phyloP scores from a whole-genome alignment of 2,329 filamentous ascomycete genomes.

The Aspergillus felis region DNA sequence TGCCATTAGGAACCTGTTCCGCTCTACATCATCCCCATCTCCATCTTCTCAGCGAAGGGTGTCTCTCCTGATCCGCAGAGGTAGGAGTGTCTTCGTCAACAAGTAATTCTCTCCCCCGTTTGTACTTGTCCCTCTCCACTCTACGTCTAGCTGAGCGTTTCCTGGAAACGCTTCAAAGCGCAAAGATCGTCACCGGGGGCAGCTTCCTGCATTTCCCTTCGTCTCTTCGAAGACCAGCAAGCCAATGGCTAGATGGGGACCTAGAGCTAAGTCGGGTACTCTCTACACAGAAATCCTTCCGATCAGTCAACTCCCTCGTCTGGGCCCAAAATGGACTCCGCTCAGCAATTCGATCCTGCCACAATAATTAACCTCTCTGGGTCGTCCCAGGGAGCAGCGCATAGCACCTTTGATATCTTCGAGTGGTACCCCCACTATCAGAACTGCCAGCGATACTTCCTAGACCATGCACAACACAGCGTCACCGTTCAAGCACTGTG shows the following conservation, averaged over 20 bases:
- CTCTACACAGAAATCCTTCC: constrained; percentile 19
- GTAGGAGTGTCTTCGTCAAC: constrained; percentile 30
- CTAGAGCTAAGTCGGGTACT: constrained; percentile 10
- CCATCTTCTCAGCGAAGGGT: constrained; percentile 28
- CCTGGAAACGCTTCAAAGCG: background rate
- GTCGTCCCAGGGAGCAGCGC: constrained; percentile 34
- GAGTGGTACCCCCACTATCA: constrained; percentile 91
- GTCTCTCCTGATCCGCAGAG: constrained; percentile 32
- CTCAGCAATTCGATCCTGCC: constrained; percentile 33
- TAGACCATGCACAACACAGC: constrained; percentile 85
- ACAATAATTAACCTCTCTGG: constrained; percentile 36
- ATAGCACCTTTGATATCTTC: constrained; percentile 62
- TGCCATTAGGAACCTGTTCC: constrained; percentile 31
- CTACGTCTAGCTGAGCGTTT: background rate
- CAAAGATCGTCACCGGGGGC: background rate
- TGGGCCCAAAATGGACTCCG: constrained; percentile 26
- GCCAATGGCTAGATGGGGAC: background rate
- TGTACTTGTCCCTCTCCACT: constrained; percentile 1
- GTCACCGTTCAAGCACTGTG: constrained; percentile 80
- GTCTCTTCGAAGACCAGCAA: background rate
- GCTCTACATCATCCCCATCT: constrained; percentile 25
- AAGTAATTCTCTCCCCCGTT: constrained; percentile 25
- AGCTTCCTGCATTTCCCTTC: background rate
- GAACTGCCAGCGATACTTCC: constrained; percentile 84
- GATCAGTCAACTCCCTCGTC: constrained; percentile 12